Base-by-base conservation (phyloP, 257 asterid species). In the Schizonepeta tenuifolia region DNA sequence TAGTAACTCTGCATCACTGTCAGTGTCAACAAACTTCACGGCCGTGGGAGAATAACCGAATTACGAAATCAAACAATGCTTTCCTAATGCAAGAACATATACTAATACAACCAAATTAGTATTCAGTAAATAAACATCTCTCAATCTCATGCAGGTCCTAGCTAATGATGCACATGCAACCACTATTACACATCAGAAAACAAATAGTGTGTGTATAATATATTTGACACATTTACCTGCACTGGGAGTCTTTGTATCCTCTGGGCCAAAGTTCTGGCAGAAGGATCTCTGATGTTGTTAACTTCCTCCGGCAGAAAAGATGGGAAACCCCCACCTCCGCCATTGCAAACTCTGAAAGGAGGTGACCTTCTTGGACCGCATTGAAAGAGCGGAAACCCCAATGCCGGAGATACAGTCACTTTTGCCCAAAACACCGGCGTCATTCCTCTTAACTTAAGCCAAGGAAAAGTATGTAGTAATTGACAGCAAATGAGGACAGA, bases 221-320 rank as follows among this genome's bases (percentile, higher is more conserved):
- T 44, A 5, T 21, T 9, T 41, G 43, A 6, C 2, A 26, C 21
- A 26, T 22, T 77, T 67, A 87, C 94, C 87, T 86, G 73, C 11
- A 90, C 96, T 4, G 96, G 96, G 26, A 90, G 88, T 74, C 96
- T 82, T 56, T 83, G 83, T 44, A 90, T 88, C 79, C 91, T 82
- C 77, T 63, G 86, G 50, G 95, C 96, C 81, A 90, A 74, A 59
- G 63, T 79, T 75, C 91, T 83, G 8, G 96, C 95, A 59, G 53
- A 83, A 28, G 91, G 92, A 67, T 90, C 96, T 76, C 78, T 85
- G 66, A 90, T 83, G n/a, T 82, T 67, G 69, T 79, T 58, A 56
- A 90, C 84, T 75, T 90, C 93, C 72, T 82, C 84, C 2, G 95
- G 96, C 22, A 90, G 81, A 83, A 90, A 90, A 56, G 87, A 78